Base-by-base conservation (phyloP, 495 filamentous ascomycete species). In the Penicillium steckii region DNA sequence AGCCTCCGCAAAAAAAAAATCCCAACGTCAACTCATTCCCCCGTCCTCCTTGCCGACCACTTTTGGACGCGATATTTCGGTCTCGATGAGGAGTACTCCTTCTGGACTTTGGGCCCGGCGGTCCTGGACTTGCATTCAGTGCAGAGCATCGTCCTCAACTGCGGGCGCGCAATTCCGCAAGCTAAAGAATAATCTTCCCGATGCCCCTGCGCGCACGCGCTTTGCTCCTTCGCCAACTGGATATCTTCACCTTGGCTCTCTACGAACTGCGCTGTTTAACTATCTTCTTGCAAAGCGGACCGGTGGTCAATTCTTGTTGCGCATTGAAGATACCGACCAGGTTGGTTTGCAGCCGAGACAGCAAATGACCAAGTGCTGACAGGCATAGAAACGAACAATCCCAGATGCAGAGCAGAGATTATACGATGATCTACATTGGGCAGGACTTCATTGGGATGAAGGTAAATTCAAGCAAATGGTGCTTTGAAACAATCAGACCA, bases 201-300 rank as follows among this genome's bases (percentile, higher is more conserved):
- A 77, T 7, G 64, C 58, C 0, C 91, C 94, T 38, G 91, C 88
- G 23, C 80, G 94, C 50, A 97, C 94, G 21, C 86, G 94, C 40
- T 98, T 98, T 71, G 94, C 94, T 1, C 94, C 94, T 13, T 97
- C 93, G 3, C 94, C 94, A 2, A 98, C 94, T 7, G 94, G 94
- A 15, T 89, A 90, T 67, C 77, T 97, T 15, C 94, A 98, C 70
- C 79, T 98, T 27, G 94, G 94, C 26, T 94, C 90, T 8, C 68
- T 98, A 44, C 78, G 94, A 52, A 98, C 94, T 1, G 95, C 95
- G 0, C 67, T 98, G 17, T 97, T 86, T 77, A 97, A 94, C 64
- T 97, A 91, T 53, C 75, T 98, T 2, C 77, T 93, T 25, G 94
- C 94, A 10, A 91, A 85, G 66, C 79, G 84, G 8, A 96, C 94